Evolutionary conservation across 1,284 basidiomycete genomes (phyloP).

Genomic region (Microstroma glucosiphilum): DNA sequence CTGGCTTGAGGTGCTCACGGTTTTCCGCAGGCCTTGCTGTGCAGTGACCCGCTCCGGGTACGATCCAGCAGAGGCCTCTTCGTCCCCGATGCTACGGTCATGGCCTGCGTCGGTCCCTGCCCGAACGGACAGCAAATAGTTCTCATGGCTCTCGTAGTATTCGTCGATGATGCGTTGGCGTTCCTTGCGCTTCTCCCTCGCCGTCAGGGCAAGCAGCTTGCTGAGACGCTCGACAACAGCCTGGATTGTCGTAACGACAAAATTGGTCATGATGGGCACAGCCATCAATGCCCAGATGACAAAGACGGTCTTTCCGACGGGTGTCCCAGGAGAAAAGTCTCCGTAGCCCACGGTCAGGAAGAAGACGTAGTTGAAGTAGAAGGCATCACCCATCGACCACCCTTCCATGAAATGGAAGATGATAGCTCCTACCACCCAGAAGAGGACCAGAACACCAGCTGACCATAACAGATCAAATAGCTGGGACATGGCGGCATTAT

Average conservation of each 20-base stretch:
- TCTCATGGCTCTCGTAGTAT: slow-evolving; percentile 7
- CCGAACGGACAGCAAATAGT: neutral
- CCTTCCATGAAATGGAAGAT: slow-evolving; percentile 49
- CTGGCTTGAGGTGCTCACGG: too few species aligned
- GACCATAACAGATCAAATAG: slow-evolving; percentile 50
- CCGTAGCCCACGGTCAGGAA: slow-evolving; percentile 52
- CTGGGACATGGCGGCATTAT: slow-evolving; percentile 51
- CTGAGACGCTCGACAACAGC: slow-evolving; percentile 42
- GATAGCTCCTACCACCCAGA: slow-evolving; percentile 52
- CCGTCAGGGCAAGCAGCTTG: slow-evolving; percentile 7
- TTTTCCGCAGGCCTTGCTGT: too few species aligned
- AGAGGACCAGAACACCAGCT: slow-evolving; percentile 42
- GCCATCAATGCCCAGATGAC: slow-evolving; percentile 53
- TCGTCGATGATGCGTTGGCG: slow-evolving; percentile 15
- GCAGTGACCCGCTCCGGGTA: too few species aligned
- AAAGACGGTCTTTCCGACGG: slow-evolving; percentile 51
- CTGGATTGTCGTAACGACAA: slow-evolving; percentile 54
- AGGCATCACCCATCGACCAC: slow-evolving; percentile 45
- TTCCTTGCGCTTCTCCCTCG: slow-evolving; percentile 12
- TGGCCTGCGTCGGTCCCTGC: neutral
- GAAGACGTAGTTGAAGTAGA: slow-evolving; percentile 39
- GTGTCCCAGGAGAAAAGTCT: slow-evolving; percentile 44
- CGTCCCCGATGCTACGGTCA: neutral
- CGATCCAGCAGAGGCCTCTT: neutral
- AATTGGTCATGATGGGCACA: slow-evolving; percentile 54